A percentile compares a stretch with the other conserved stretches of the same genome.
phyloP scores from a whole-genome alignment of 495 filamentous ascomycete species.

The Hyaloscypha finlandica region DNA sequence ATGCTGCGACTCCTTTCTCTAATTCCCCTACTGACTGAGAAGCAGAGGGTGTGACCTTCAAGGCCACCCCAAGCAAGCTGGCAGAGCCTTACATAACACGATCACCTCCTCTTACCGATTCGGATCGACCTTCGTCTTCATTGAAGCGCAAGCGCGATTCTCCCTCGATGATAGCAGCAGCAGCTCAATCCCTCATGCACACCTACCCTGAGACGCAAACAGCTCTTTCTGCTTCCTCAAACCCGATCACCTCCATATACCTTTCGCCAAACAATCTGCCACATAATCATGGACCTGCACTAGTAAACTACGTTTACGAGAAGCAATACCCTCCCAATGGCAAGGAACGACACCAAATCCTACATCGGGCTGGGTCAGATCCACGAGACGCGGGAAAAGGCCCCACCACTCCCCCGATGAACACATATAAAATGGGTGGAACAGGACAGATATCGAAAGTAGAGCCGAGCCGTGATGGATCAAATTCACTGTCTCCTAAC shows the following conservation, averaged over 20 bases:
- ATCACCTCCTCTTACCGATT: neutral
- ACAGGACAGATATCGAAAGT: neutral
- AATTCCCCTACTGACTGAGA: neutral
- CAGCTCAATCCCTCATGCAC: neutral
- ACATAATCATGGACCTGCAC: neutral
- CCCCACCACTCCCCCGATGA: neutral
- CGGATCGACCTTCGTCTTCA: neutral
- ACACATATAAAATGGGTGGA: too few relatives aligned
- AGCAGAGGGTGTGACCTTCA: neutral
- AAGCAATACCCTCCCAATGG: slow-evolving; percentile 16
- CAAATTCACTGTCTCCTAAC: slow-evolving; percentile 15
- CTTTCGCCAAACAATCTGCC: neutral
- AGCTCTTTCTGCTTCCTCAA: neutral
- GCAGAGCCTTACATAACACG: neutral
- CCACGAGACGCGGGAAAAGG: neutral
- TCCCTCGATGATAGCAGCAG: neutral
- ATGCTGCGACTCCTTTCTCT: neutral
- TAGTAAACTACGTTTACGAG: slow-evolving; percentile 12
- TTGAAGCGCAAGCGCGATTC: slow-evolving; percentile 11
- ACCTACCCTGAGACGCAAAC: neutral
- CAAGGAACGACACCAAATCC: slow-evolving; percentile 17
- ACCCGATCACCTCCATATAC: neutral
- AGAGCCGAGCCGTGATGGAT: neutral
- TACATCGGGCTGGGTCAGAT: slow-evolving; percentile 1
- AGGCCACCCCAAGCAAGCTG: neutral